A percentile compares a stretch with the other conserved stretches of the same genome.
phyloP scores from a whole-genome alignment of 768 basidiomycete genomes.

The Leccinum subgranulosum region DNA sequence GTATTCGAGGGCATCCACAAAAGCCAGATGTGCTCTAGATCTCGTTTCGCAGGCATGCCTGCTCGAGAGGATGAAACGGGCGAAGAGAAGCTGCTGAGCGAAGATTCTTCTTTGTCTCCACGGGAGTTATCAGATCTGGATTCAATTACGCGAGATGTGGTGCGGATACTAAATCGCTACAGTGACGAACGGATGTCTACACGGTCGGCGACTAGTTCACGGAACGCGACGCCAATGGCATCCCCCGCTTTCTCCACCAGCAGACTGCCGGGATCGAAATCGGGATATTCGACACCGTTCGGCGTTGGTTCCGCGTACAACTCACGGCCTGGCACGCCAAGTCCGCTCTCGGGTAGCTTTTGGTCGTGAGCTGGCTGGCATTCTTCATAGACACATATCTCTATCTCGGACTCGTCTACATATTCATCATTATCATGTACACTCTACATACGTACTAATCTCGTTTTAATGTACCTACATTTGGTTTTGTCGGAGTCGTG shows the following conservation, averaged over 20 bases:
- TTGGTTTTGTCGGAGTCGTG: background rate
- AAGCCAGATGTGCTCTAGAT: constrained; percentile 30
- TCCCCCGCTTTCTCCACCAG: constrained; percentile 43
- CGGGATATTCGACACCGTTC: constrained; percentile 59
- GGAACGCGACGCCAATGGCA: constrained; percentile 62
- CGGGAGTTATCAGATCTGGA: constrained; percentile 77
- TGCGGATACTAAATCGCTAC: constrained; percentile 68
- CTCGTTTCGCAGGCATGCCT: constrained; percentile 34
- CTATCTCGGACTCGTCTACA: background rate
- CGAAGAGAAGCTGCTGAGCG: constrained; percentile 40
- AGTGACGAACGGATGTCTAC: constrained; percentile 58
- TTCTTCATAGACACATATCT: constrained; percentile 6
- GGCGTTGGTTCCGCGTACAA: constrained; percentile 40
- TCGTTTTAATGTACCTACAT: constrained; percentile 13
- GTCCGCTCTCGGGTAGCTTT: constrained; percentile 44
- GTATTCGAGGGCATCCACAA: constrained; percentile 82
- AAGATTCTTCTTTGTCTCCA: constrained; percentile 53
- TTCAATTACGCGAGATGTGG: constrained; percentile 67
- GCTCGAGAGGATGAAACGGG: constrained; percentile 51
- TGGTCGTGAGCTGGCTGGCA: constrained; percentile 22
- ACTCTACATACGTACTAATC: constrained; percentile 3
- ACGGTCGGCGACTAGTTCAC: constrained; percentile 60
- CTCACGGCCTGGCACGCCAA: constrained; percentile 67
- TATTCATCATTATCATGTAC: constrained; percentile 2
- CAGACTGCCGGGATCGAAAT: constrained; percentile 43